phyloP scores from a whole-genome alignment of 306 rosid genomes.

The Comarum palustre region DNA sequence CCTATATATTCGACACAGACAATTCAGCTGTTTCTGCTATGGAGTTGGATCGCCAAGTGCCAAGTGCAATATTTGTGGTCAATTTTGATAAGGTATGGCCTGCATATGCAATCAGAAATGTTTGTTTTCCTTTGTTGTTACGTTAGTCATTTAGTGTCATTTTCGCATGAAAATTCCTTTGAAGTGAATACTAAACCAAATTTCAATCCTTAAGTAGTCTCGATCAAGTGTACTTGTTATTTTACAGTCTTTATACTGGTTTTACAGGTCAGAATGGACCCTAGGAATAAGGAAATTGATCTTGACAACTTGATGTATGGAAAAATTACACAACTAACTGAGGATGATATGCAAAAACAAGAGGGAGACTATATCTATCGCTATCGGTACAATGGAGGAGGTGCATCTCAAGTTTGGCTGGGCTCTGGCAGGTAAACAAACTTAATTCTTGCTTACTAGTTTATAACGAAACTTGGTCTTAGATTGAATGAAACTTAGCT shows the following conservation, averaged over 20 bases:
- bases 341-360: constrained; percentile 79
- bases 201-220: not conserved
- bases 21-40: constrained; percentile 40
- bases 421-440: constrained; percentile 77
- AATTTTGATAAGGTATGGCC: constrained; percentile 86
- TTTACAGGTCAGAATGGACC: constrained; percentile 80
- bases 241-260: constrained; percentile 10
- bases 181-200: not conserved
- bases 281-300: constrained; percentile 75
- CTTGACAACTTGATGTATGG: constrained; percentile 68
- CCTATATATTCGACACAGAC: constrained; percentile 69
- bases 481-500: not conserved
- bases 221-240: constrained; percentile 12
- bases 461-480: not conserved
- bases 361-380: constrained; percentile 89
- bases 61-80: constrained; percentile 75
- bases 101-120: not conserved
- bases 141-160: constrained; percentile 14
- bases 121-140: constrained; percentile 17
- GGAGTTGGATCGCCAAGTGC: constrained; percentile 59
- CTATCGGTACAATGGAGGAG: constrained; percentile 90
- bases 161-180: not conserved
- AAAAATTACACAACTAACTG: constrained; percentile 55
- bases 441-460: not conserved
- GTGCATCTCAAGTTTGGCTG: constrained; percentile 96